Evolutionary conservation across 306 rosid genomes (phyloP), one percentile per base, ranked within the genome.

Genomic region (Vigna nakashimae): DNA sequence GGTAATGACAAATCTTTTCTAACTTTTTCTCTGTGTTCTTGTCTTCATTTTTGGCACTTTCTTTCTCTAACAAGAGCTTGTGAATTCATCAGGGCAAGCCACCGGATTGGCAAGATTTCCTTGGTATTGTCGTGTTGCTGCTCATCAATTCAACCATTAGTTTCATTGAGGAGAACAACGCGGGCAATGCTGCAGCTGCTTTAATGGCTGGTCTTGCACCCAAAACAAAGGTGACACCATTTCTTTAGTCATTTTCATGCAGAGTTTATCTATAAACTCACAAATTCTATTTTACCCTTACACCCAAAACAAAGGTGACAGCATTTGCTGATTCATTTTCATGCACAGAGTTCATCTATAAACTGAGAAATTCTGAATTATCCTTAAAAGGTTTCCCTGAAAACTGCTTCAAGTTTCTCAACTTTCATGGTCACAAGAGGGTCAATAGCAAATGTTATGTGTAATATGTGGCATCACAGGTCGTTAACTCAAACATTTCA

Each of bases 131-230:
- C 2, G 96, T 86, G 71, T 70, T 93, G 83, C 86, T 93, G 9
- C 8, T 91, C 78, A 91, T 93, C 78, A 93, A 93, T 82, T 91
- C 98, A 14, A 93, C 98, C 17, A 93, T 93, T 34, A 91, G 97
- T 74, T 93, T 93, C 84, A 93, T 93, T 59, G 98, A 93, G 75
- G 98, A 93, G 73, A 90, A 91, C 88, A 93, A 90, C 59, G 98
- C 98, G 3, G 97, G 98, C 59, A 93, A 93, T 74, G 98, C 98
- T 0, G 97, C 98, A 4, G 97, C 98, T 0, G 98, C 97, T 69
- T 84, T 93, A 0, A 93, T 93, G 98, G 98, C 97, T 17, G 93
- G 98, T 80, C 98, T 93, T 77, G 98, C 98, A 64, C 98, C 98
- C 65, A 93, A 93, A 85, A 85, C 97, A 53, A 93, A 93, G 96